These are phyloP conservation scores for Neofusicoccum umdonicola DNA, from an alignment of 2,329 filamentous ascomycete species.

Conservation along the genomic window DNA sequence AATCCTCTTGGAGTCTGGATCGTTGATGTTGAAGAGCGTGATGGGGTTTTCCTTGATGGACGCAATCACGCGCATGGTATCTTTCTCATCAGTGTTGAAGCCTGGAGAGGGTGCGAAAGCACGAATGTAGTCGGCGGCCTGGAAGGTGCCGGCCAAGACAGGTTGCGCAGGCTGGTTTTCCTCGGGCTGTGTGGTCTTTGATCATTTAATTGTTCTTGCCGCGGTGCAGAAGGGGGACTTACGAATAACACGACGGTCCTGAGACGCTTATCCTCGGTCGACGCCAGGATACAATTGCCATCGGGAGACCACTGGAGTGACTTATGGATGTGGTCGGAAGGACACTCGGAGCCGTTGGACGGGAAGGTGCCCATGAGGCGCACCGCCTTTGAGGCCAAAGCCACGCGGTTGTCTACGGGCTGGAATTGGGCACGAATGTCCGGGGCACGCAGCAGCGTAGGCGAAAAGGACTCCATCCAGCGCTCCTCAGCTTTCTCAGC, in stretches of 20 bases:
- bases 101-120: conserved; percentile 54
- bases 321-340: conserved; percentile 20
- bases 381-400: not conserved
- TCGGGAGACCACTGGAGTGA: conserved; percentile 47
- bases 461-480: too few species aligned
- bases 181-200: conserved; percentile 32
- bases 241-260: conserved; percentile 25
- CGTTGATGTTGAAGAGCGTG: conserved; percentile 47
- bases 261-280: conserved; percentile 51
- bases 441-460: too few species aligned
- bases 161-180: conserved; percentile 45
- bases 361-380: not conserved
- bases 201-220: conserved; percentile 5
- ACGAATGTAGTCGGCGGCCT: conserved; percentile 49
- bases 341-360: not conserved
- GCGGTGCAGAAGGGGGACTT: not conserved
- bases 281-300: conserved; percentile 57
- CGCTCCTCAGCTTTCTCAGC: too few species aligned
- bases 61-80: conserved; percentile 51
- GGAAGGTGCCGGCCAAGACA: conserved; percentile 39
- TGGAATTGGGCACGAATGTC: too few species aligned
- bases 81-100: conserved; percentile 52
- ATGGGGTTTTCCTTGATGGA: conserved; percentile 57
- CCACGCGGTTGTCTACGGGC: too few species aligned
- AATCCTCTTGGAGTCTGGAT: conserved; percentile 31